A percentile compares a stretch with the other conserved stretches of the same genome.
Evolutionary conservation across 2,329 filamentous ascomycete genomes (phyloP).

Genomic region (Trichothecium roseum): DNA sequence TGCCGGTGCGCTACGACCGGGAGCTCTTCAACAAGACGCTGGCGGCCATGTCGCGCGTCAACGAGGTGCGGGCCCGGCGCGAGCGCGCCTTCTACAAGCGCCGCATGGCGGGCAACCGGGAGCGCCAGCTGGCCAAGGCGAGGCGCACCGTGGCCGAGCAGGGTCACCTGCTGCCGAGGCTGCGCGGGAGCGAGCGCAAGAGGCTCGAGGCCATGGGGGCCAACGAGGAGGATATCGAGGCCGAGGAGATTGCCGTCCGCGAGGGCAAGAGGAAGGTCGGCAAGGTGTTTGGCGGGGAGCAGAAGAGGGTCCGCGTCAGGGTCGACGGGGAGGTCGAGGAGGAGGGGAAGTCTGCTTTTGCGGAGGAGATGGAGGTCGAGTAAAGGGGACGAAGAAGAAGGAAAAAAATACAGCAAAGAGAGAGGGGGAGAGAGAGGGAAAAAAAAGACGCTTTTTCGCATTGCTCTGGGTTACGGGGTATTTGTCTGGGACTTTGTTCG

Average conservation of each 20-base stretch:
- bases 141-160: constrained; percentile 85
- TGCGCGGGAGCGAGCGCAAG: constrained; percentile 53
- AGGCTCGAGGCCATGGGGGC: constrained; percentile 45
- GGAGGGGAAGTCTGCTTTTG: constrained; percentile 1
- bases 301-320: constrained; percentile 26
- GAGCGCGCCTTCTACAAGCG: constrained; percentile 92
- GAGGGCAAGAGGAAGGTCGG: constrained; percentile 17
- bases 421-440: no score
- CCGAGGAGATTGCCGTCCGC: constrained; percentile 17
- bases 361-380: no score
- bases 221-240: constrained; percentile 37
- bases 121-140: constrained; percentile 67
- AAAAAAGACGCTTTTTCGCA: no score
- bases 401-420: no score
- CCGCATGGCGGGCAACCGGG: constrained; percentile 84
- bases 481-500: no score
- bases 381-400: no score
- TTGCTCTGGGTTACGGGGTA: no score
- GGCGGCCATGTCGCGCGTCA: constrained; percentile 82
- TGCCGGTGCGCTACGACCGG: constrained; percentile 91
- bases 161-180: constrained; percentile 77
- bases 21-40: constrained; percentile 80
- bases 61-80: constrained; percentile 71
- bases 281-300: constrained; percentile 32
- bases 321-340: constrained; percentile 24